Evolutionary conservation across 805 yeast genomes (phyloP), one percentile per base, ranked within the genome.

Genomic region (Monosporozyma siamensis): DNA sequence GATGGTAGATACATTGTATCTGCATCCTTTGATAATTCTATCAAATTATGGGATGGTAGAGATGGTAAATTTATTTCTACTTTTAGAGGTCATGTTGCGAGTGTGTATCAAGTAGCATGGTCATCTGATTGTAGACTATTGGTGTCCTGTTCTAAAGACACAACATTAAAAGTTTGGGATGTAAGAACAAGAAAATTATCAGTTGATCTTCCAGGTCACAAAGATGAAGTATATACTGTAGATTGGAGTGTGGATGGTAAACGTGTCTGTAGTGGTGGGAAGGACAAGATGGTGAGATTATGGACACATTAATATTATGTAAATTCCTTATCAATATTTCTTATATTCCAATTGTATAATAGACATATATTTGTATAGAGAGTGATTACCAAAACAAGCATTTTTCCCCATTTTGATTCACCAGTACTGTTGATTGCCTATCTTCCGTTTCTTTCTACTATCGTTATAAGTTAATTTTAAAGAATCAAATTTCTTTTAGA

Each of bases 71-170:
- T 89, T 50, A 64, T 92, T 23, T 77, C 95, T 4, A 87, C 97
- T 0, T 78, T 92, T 55, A 71, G 98, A 50, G 98, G 98, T 1
- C 98, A 92, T 61, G 98, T 92, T 45, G 96, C 97, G 0, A 87
- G 97, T 3, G 98, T 92, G 0, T 92, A 92, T 62, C 97, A 90
- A 65, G 87, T 95, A 4, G 86, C 97, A 0, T 92, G 98, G 98
- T 87, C 96, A 3, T 81, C 95, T 1, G 98, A 92, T 58, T 84
- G 90, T 62, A 71, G 98, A 52, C 67, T 90, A 29, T 68, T 92
- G 44, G 98, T 88, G 8, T 83, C 95, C 56, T 84, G 95, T 63
- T 88, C 97, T 11, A 90, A 90, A 59, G 97, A 90, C 63, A 89
- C 97, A 1, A 90, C 97, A 1, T 71, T 90, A 57, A 90, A 90